phyloP scores from a whole-genome alignment of 345 rosid genomes.

The Euclidium syriacum region DNA sequence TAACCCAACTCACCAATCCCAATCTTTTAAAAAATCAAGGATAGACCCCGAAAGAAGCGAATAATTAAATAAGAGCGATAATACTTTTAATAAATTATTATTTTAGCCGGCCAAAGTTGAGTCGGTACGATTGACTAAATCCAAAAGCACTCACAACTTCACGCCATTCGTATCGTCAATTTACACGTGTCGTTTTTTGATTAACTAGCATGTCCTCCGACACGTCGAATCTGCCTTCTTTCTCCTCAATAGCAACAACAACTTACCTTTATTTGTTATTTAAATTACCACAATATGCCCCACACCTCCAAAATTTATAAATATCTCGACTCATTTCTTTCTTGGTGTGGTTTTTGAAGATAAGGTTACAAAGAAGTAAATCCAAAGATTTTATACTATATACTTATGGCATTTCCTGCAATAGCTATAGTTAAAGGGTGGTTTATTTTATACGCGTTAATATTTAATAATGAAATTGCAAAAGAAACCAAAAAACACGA shows the following conservation, averaged over 20 bases:
- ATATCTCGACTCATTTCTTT: background rate
- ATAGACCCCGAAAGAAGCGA: background rate
- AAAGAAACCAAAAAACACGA: too few relatives aligned
- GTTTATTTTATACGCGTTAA: too few relatives aligned
- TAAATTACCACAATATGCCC: background rate
- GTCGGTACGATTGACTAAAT: slow-evolving; percentile 17
- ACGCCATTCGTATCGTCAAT: slow-evolving; percentile 11
- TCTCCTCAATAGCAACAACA: background rate
- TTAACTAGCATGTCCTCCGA: background rate
- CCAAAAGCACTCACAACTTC: background rate
- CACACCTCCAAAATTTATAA: background rate
- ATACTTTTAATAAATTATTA: background rate
- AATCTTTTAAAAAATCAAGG: background rate
- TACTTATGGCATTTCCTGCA: too few relatives aligned
- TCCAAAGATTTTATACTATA: too few relatives aligned
- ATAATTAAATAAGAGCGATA: background rate
- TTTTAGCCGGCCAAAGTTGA: slow-evolving; percentile 24
- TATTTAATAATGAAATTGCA: too few relatives aligned
- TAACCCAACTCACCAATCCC: slow-evolving; percentile 1
- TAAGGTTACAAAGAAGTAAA: too few relatives aligned
- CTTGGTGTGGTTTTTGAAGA: too few relatives aligned
- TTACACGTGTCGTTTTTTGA: background rate
- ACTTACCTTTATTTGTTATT: background rate
- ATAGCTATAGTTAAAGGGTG: too few relatives aligned
- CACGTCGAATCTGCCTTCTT: slow-evolving; percentile 13